These are phyloP conservation scores for Salix exigua DNA, from an alignment of 345 rosid genomes.

Conservation along the genomic window DNA sequence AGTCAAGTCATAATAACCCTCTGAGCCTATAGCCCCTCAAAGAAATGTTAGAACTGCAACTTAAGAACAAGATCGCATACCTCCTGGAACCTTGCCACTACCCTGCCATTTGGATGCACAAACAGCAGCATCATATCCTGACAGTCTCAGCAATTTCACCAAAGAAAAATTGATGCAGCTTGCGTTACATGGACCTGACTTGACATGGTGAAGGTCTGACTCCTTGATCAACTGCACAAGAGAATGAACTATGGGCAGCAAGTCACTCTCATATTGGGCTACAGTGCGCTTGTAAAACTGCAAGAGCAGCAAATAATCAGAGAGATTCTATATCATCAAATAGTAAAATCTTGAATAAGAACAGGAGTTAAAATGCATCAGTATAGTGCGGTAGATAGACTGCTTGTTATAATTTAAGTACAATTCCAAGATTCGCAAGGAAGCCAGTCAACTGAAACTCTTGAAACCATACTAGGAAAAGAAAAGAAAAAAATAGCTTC, in stretches of 20 bases:
- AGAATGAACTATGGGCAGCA: slow-evolving; percentile 58
- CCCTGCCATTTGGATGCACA: slow-evolving; percentile 84
- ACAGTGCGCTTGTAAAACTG: slow-evolving; percentile 57
- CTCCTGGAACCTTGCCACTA: slow-evolving; percentile 84
- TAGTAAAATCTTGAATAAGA: neutral
- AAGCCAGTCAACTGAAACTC: neutral
- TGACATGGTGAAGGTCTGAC: slow-evolving; percentile 50
- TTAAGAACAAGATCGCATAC: slow-evolving; percentile 35
- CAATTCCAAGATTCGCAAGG: neutral
- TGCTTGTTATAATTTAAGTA: neutral
- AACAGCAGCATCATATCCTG: slow-evolving; percentile 82
- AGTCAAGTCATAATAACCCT: neutral
- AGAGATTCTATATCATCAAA: neutral
- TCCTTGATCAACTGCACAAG: slow-evolving; percentile 54
- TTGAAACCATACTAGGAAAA: neutral
- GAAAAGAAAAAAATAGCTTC: neutral
- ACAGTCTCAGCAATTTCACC: slow-evolving; percentile 68
- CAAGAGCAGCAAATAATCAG: neutral
- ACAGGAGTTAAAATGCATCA: neutral
- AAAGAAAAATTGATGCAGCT: slow-evolving; percentile 75
- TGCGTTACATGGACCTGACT: slow-evolving; percentile 62
- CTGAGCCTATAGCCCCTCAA: neutral
- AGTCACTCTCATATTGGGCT: slow-evolving; percentile 57
- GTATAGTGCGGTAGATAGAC: neutral
- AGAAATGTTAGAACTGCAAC: neutral